Base-by-base conservation (phyloP, 2,329 filamentous ascomycete genomes). In the Fusarium temperatum region DNA sequence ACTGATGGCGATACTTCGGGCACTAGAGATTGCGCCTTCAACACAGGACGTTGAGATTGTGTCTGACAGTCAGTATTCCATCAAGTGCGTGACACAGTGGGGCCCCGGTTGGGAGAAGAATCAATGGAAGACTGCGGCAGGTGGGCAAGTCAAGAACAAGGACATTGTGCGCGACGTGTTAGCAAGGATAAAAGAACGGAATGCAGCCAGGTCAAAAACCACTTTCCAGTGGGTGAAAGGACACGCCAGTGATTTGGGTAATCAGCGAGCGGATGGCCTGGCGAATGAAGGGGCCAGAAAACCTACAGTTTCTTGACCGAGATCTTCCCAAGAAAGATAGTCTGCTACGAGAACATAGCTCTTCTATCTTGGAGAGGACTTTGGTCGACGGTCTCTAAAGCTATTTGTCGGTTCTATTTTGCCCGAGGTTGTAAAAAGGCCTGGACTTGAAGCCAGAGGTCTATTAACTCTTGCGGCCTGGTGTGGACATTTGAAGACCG, bases 201-300 rank as follows among this genome's bases (percentile, higher is more conserved):
- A 90, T 55, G 85, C 83, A 60, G 84, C 86, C 2, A 89, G 89
- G 22, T 87, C 87, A 7, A 83, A 86, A 74, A 97, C 94, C 0
- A 84, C 89, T 61, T 96, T 98, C 78, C 88, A 91, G 72, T 98
- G 95, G 95, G 91, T 98, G 53, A 98, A 97, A 83, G 96, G 95
- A 1, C 96, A 99, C 80, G 88, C 87, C 32, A 86, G 87, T 50
- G 87, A 94, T 74, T 82, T 84, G 8, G 95, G 96, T 4, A 98
- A 98, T 78, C 86, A 90, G 50, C 93, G 90, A 18, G 96, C 96
- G 3, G 96, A 98, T 85, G 82, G 82, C 68, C 84, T 98, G 70
- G 95, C 95, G 3, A 92, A 94, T 39, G 70, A 73, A 30, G 83
- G 84, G 7, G 81, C 83, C 11, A 81, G 75, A 55, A 81, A 81